Evolutionary conservation across 192 early-diverging fungal genomes (phyloP).

Genomic region (Anaeromyces robustus): DNA sequence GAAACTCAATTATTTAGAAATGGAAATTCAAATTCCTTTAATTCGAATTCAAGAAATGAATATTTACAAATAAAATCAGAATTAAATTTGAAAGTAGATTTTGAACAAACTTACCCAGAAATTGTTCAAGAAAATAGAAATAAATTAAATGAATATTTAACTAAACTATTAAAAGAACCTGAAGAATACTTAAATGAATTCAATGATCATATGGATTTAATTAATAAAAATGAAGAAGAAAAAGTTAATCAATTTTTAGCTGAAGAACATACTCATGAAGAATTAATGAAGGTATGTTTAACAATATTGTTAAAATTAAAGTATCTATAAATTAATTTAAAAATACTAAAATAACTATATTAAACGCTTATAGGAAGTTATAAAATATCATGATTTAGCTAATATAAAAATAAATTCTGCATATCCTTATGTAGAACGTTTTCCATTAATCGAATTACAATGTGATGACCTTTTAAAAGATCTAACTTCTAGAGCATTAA

Average conservation of each 20-base stretch:
- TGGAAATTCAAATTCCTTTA: neutral
- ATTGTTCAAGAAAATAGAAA: conserved; percentile 20
- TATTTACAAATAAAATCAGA: conserved; percentile 27
- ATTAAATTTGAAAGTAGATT: conserved; percentile 31
- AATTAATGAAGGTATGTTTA: conserved; percentile 21
- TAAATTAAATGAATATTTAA: conserved; percentile 12
- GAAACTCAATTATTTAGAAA: conserved; percentile 2
- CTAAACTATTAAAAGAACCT: conserved; percentile 19
- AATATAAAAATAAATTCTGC: conserved; percentile 22
- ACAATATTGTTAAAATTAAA: neutral
- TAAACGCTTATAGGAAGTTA: neutral
- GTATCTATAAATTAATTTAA: neutral
- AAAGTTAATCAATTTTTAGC: conserved; percentile 30
- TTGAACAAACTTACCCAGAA: conserved; percentile 31
- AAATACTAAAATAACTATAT: conserved; percentile 1
- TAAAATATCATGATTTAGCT: conserved; percentile 13
- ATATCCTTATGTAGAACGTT: conserved; percentile 31
- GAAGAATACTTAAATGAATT: conserved; percentile 23
- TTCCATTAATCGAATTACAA: conserved; percentile 32
- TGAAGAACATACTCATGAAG: conserved; percentile 20
- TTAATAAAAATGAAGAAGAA: conserved; percentile 13
- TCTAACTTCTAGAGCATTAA: conserved; percentile 25
- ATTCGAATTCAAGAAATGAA: conserved; percentile 8
- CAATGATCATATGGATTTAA: conserved; percentile 28
- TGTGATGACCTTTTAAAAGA: conserved; percentile 31